A percentile compares a stretch with the other conserved stretches of the same genome.
phyloP scores from a whole-genome alignment of 2,329 filamentous ascomycete species.

The Colletotrichum godetiae region DNA sequence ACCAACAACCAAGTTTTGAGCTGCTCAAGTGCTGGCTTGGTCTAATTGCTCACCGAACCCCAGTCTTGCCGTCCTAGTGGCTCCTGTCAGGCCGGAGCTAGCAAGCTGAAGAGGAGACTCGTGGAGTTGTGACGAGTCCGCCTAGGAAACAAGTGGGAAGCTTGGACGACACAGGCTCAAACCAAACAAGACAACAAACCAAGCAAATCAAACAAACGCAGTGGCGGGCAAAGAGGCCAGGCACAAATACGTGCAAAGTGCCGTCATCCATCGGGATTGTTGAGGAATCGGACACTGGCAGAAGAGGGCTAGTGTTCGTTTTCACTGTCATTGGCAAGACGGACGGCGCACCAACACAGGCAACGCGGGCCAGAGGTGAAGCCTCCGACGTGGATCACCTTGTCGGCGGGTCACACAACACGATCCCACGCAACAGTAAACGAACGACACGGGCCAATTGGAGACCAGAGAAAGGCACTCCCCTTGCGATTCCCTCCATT shows the following conservation, averaged over 20 bases:
- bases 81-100: conserved; percentile 15
- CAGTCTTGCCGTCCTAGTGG: conserved; percentile 7
- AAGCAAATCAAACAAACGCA: conserved; percentile 8
- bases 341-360: background rate
- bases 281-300: background rate
- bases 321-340: background rate
- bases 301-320: background rate
- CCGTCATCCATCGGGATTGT: conserved; percentile 8
- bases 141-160: conserved; percentile 1
- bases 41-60: background rate
- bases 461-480: background rate
- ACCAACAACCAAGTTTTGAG: conserved; percentile 8
- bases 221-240: background rate
- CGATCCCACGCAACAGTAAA: background rate
- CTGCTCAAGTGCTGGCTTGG: background rate
- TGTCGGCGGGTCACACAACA: conserved; percentile 13
- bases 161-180: conserved; percentile 13
- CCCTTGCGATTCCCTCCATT: background rate
- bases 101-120: background rate
- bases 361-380: background rate
- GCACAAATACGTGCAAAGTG: conserved; percentile 11
- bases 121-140: conserved; percentile 4
- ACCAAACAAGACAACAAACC: background rate
- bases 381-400: conserved; percentile 26
- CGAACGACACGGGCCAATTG: conserved; percentile 9